Percentiles rank a stretch among this genome's conserved stretches.
Evolutionary conservation across 2,329 filamentous ascomycete species (phyloP).

Genomic region (Cladophialophora immunda): DNA sequence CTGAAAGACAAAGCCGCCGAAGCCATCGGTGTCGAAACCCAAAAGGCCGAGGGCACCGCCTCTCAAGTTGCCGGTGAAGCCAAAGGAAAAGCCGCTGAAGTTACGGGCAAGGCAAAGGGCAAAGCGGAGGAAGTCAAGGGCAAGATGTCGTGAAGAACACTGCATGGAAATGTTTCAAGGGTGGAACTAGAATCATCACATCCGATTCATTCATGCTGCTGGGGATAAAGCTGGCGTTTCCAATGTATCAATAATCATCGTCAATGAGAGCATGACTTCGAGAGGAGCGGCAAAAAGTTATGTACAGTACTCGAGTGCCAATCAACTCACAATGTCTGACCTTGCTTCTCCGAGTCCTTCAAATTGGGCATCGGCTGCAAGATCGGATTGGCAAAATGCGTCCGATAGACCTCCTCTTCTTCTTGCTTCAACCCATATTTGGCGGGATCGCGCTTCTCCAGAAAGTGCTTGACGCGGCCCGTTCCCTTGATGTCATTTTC

Average conservation of each 20-base stretch:
- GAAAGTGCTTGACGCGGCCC: constrained; percentile 77
- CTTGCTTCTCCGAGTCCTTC: constrained; percentile 11
- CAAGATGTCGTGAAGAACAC: constrained; percentile 36
- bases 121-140: constrained; percentile 48
- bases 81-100: constrained; percentile 44
- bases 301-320: constrained; percentile 22
- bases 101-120: constrained; percentile 44
- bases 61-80: constrained; percentile 49
- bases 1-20: constrained; percentile 57
- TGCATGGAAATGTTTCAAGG: neutral
- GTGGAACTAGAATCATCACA: constrained; percentile 6
- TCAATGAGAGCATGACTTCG: neutral
- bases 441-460: constrained; percentile 74
- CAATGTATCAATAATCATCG: constrained; percentile 32
- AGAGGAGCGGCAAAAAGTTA: constrained; percentile 10
- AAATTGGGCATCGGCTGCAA: constrained; percentile 24
- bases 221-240: constrained; percentile 26
- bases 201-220: constrained; percentile 8
- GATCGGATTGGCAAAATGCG: constrained; percentile 34
- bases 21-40: constrained; percentile 51
- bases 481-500: constrained; percentile 62
- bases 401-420: constrained; percentile 52
- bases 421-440: constrained; percentile 56
- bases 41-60: constrained; percentile 58
- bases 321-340: neutral